Base-by-base conservation (phyloP, 2,329 filamentous ascomycete species). In the Rhynchosporium graminicola region DNA sequence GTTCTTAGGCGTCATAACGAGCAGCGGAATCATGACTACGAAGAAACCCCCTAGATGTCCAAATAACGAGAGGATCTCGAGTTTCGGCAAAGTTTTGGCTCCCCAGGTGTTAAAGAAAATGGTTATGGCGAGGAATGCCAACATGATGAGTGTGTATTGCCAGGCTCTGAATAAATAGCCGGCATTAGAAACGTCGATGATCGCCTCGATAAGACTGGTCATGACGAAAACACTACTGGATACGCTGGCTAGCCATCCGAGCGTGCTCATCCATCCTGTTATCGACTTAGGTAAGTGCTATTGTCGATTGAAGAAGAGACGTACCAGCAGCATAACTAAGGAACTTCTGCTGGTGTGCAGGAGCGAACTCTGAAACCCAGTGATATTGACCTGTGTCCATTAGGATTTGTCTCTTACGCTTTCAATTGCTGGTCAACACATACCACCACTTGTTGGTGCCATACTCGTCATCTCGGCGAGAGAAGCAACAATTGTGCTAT, bases 301-400 rank as follows among this genome's bases (percentile, higher is more conserved):
- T 26, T 0, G 20, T 40, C 1, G 29, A 12, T 47, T 15, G 36
- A 3, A n/a, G 36, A 36, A 15, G 45, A 46, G 13, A 48, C 38
- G 29, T 57, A 69, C 78, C 80, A 4, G 79, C 78, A 15, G 82
- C 70, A 67, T 86, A 87, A 63, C 80, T 83, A 1, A 85, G 73
- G 42, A 81, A 78, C 61, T 80, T 83, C 66, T 85, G 82, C 57
- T 78, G 76, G 48, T 73, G 72, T 0, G 71, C 74, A 0, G 82
- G 79, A 0, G 81, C 78, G 63, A 84, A 83, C 57, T 83, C 81
- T 0, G 78, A 83, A 1, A 84, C 81, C 82, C 82, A 85, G 66
- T 84, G 81, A 64, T 85, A 85, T 67, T 86, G 83, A 1, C 83
- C 83, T 43, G 80, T 82, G 3, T 43, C 29, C 9, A 3, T 3